These are phyloP conservation scores for Didymella arachidicola DNA, from an alignment of 2,329 filamentous ascomycete genomes.

Conservation along the genomic window DNA sequence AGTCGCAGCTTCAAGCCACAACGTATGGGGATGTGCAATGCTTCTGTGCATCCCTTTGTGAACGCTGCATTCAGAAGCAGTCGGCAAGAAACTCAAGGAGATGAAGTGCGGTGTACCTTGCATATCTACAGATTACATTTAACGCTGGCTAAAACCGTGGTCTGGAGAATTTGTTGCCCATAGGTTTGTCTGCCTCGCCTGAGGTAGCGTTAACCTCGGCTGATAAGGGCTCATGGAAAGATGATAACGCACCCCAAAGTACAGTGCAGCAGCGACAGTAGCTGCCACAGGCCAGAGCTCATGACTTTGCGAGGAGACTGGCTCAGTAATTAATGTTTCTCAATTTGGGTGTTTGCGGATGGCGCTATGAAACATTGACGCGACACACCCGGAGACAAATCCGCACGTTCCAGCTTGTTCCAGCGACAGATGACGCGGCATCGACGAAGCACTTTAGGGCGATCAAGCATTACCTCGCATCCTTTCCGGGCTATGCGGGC, in stretches of 20 bases:
- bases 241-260: background rate
- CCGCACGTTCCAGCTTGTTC: slow-evolving; percentile 10
- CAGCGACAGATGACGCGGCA: slow-evolving; percentile 27
- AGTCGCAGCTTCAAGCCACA: background rate
- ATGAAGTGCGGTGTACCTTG: background rate
- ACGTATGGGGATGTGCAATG: background rate
- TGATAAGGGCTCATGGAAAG: background rate
- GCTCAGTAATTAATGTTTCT: slow-evolving; percentile 8
- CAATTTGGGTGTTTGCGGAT: slow-evolving; percentile 8
- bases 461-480: slow-evolving; percentile 22
- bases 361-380: slow-evolving; percentile 19
- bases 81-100: background rate
- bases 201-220: background rate
- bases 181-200: background rate
- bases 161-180: background rate
- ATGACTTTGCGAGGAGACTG: slow-evolving; percentile 1
- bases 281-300: background rate
- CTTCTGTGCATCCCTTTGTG: background rate
- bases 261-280: background rate
- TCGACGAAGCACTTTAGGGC: slow-evolving; percentile 20
- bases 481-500: slow-evolving; percentile 21
- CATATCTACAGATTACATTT: background rate
- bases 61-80: background rate
- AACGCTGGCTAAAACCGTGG: background rate
- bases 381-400: slow-evolving; percentile 14